A percentile compares a stretch with the other conserved stretches of the same genome.
These are phyloP conservation scores for Rosa hybrid DNA, from an alignment of 331 rosid genomes.

Conservation along the genomic window DNA sequence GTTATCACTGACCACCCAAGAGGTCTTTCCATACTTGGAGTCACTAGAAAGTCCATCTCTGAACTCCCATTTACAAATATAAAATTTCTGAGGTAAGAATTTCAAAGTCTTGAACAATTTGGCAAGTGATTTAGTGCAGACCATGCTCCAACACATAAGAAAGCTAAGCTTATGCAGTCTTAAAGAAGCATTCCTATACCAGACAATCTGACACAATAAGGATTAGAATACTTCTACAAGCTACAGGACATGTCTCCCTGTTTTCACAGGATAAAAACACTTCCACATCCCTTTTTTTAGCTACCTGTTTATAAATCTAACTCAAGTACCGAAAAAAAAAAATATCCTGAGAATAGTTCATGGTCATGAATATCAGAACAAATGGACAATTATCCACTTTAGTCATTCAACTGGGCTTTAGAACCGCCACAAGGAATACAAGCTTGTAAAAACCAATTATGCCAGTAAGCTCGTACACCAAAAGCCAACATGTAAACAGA, in stretches of 20 bases:
- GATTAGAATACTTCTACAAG: not conserved
- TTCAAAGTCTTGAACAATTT: not conserved
- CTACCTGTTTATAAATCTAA: not conserved
- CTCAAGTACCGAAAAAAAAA: not conserved
- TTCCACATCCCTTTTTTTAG: not conserved
- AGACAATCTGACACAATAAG: not conserved
- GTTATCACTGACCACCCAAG: not conserved
- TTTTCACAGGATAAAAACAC: not conserved
- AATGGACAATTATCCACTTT: not conserved
- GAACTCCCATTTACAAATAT: not conserved
- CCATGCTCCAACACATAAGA: not conserved
- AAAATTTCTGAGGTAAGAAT: not conserved
- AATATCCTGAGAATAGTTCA: not conserved
- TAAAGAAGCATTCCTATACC: not conserved
- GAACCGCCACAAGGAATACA: not conserved
- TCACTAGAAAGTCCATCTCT: not conserved
- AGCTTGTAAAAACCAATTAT: not conserved
- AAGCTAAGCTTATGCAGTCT: not conserved
- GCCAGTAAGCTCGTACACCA: not conserved
- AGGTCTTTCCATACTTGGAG: conserved; percentile 1
- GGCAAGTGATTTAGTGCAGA: not conserved
- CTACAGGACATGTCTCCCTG: not conserved
- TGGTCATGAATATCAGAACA: not conserved
- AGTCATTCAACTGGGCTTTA: not conserved
- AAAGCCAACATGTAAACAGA: not conserved